A percentile compares a stretch with the other conserved stretches of the same genome.
phyloP scores from a whole-genome alignment of 345 rosid genomes.

The Draba incana region DNA sequence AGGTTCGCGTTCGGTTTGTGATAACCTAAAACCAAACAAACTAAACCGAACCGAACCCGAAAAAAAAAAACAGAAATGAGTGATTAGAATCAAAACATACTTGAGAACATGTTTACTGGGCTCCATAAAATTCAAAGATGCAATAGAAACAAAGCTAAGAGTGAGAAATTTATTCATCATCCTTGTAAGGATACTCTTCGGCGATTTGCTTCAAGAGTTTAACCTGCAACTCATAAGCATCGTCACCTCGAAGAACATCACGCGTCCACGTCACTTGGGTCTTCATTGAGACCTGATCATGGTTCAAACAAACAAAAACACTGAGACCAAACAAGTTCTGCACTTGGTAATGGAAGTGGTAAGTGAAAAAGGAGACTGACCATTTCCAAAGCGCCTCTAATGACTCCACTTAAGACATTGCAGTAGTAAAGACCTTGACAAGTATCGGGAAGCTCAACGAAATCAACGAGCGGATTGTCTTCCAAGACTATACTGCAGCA shows the following conservation, averaged over 20 bases:
- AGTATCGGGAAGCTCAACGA: constrained; percentile 93
- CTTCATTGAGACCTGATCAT: constrained; percentile 89
- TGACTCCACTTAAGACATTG: constrained; percentile 86
- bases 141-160: background rate
- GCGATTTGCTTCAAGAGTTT: constrained; percentile 87
- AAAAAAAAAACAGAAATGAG: too few species aligned
- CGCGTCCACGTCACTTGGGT: constrained; percentile 86
- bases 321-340: background rate
- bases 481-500: constrained; percentile 82
- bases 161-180: constrained; percentile 60
- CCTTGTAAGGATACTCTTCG: constrained; percentile 95
- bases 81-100: too few species aligned
- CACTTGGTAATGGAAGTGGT: too few species aligned
- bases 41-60: too few species aligned
- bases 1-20: too few species aligned
- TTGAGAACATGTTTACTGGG: too few species aligned
- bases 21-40: too few species aligned
- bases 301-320: background rate
- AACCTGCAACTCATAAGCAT: constrained; percentile 84
- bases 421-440: constrained; percentile 93
- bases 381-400: constrained; percentile 95
- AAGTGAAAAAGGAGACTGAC: constrained; percentile 44
- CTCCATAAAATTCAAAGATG: too few species aligned
- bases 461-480: constrained; percentile 92
- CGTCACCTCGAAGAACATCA: constrained; percentile 82